These are phyloP conservation scores for Talaromyces stipitatus DNA, from an alignment of 495 filamentous ascomycete genomes.

Conservation along the genomic window DNA sequence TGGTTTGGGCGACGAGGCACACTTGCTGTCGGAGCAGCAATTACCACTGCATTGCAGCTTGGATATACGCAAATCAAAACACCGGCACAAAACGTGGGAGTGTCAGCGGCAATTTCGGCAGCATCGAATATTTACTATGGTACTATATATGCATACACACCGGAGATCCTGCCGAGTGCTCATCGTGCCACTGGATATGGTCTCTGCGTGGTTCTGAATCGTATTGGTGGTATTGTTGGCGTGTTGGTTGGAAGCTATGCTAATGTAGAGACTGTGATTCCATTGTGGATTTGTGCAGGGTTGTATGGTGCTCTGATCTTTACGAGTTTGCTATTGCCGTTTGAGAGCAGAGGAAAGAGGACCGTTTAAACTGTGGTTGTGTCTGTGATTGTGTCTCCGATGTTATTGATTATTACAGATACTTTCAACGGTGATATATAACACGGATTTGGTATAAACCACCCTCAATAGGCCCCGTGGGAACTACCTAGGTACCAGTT, in stretches of 20 bases:
- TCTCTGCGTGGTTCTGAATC: conserved; percentile 30
- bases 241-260: conserved; percentile 32
- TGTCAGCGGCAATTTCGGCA: conserved; percentile 32
- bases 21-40: conserved; percentile 28
- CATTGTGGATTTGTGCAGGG: conserved; percentile 31
- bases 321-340: conserved; percentile 27
- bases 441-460: no score
- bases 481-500: no score
- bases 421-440: no score
- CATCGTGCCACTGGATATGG: conserved; percentile 37
- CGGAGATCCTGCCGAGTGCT: conserved; percentile 34
- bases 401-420: no score
- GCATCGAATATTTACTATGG: conserved; percentile 41
- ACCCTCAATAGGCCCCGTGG: no score
- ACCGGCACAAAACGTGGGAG: conserved; percentile 31
- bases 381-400: no score
- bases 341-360: conserved; percentile 25
- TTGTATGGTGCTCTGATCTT: conserved; percentile 23
- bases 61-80: conserved; percentile 36
- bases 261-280: conserved; percentile 23
- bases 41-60: conserved; percentile 36
- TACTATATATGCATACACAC: conserved; percentile 39
- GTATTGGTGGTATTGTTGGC: conserved; percentile 29
- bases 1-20: conserved; percentile 28
- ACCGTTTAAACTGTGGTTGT: conserved; percentile 4